Evolutionary conservation across 352 stramenopile species (phyloP).

Genomic region (Phytophthora syringae): DNA sequence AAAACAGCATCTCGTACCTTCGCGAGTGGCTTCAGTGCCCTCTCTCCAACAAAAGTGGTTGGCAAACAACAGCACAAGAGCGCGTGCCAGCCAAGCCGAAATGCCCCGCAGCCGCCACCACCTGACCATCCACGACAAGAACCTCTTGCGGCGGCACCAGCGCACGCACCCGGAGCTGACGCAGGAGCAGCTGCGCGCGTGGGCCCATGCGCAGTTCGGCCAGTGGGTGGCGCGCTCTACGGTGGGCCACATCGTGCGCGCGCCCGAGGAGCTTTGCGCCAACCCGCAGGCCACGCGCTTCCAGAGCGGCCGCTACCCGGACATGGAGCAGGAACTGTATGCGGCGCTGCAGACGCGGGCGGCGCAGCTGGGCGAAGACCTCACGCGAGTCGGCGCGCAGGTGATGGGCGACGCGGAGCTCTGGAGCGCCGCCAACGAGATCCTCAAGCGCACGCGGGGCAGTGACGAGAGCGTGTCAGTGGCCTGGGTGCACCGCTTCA

Average conservation of each 20-base stretch:
- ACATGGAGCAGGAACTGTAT: slow-evolving; percentile 40
- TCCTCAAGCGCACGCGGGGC: slow-evolving; percentile 31
- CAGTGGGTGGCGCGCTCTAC: slow-evolving; percentile 41
- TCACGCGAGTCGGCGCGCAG: slow-evolving; percentile 6
- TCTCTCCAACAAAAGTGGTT: too few relatives aligned
- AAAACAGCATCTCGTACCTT: too few relatives aligned
- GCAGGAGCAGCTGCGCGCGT: slow-evolving; percentile 43
- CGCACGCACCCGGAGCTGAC: slow-evolving; percentile 33
- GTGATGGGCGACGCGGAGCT: slow-evolving; percentile 34
- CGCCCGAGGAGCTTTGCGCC: slow-evolving; percentile 30
- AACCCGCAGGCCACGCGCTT: slow-evolving; percentile 43
- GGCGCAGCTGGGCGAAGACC: slow-evolving; percentile 4
- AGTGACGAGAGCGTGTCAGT: slow-evolving; percentile 33
- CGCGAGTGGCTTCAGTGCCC: too few relatives aligned
- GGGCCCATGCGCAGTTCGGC: slow-evolving; percentile 33
- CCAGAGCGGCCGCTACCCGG: slow-evolving; percentile 41
- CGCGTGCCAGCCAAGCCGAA: slow-evolving; percentile 7
- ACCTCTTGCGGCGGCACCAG: slow-evolving; percentile 29
- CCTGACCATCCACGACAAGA: slow-evolving; percentile 47
- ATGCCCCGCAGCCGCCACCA: slow-evolving; percentile 30
- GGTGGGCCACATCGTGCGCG: slow-evolving; percentile 35
- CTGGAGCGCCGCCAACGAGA: slow-evolving; percentile 44
- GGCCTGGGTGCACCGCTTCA: slow-evolving; percentile 46
- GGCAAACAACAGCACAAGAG: slow-evolving; percentile 30
- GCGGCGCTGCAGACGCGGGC: slow-evolving; percentile 9